Base-by-base conservation (phyloP, 352 stramenopile genomes). In the Globisporangium sylvaticum region DNA sequence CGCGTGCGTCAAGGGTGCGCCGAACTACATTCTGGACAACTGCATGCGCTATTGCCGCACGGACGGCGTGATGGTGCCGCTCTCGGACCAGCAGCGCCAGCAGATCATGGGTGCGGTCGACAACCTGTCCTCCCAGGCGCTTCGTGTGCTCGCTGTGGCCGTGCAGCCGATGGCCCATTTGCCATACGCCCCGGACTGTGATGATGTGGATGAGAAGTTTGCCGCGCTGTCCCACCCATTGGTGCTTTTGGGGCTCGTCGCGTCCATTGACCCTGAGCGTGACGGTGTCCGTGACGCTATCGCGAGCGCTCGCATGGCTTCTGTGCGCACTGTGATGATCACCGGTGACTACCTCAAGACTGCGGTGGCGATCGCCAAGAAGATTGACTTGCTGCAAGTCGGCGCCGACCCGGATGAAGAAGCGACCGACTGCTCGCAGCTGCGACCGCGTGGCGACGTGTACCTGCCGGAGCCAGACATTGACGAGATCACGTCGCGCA, bases 301-400 rank as follows among this genome's bases (percentile, higher is more conserved):
- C 56, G 62, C 67, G 0, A 80, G 48, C 4, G 77, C 77, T n/a
- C 79, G 79, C 1, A 63, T 62, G 20, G 80, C 80, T 2, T 88
- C 72, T 3, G 88, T 95, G 44, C 84, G 83, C 15, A 93, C 87
- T 0, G 78, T 96, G 15, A 98, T 99, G 92, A 91, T 98, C 58
- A 99, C 96, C 2, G 94, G 96, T 27, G 97, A 99, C 76, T 96
- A 97, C 56, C 83, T 98, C 58, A 94, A 97, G 69, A 99, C 96
- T 5, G 96, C 96, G 1, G 63, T 98, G 4, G 92, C 95, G 2
- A 98, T 99, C 70, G 95, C 92, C 12, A 87, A 85, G 60, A 84
- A 97, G 69, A 96, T 98, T 58, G 92, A 97, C 6, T 87, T 99
- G 58, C 74, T 98, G n/a, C 74, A 88, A 65, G 62, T 85, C 24